A percentile compares a stretch with the other conserved stretches of the same genome.
phyloP scores from a whole-genome alignment of 225 moss, liverwort and hornwort genomes.

The Lunularia cruciata region DNA sequence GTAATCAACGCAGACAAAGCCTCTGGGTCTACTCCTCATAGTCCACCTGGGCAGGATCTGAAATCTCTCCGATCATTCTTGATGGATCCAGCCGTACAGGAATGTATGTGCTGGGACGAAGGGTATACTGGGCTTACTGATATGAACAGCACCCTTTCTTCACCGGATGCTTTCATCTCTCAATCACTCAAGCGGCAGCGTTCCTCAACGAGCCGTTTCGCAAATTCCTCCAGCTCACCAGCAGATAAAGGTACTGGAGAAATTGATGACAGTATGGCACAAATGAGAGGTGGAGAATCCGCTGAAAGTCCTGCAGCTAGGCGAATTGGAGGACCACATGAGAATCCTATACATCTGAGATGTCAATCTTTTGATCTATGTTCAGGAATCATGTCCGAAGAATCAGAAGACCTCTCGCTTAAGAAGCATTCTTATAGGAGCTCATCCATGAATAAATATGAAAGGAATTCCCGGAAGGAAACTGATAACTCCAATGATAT shows the following conservation, averaged over 20 bases:
- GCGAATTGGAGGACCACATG: no score
- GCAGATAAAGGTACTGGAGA: neutral
- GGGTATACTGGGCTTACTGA: neutral
- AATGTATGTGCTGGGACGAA: neutral
- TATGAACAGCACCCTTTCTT: neutral
- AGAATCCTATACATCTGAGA: no score
- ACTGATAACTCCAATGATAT: neutral
- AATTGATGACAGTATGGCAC: no score
- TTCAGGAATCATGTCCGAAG: no score
- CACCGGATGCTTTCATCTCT: neutral
- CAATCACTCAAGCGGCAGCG: neutral
- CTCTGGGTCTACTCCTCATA: neutral
- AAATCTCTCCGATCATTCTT: conserved; percentile 26
- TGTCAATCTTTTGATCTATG: no score
- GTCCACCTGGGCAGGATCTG: conserved; percentile 13
- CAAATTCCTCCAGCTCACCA: neutral
- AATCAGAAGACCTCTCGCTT: no score
- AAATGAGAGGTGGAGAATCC: no score
- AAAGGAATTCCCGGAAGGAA: no score
- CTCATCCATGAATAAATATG: no score
- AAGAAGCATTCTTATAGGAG: neutral
- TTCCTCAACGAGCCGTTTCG: neutral
- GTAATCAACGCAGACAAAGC: neutral
- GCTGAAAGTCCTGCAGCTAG: neutral
- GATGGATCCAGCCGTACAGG: conserved; percentile 1